phyloP scores from a whole-genome alignment of 371 early-diverging fungal genomes.

The Chytridium lagenaria region DNA sequence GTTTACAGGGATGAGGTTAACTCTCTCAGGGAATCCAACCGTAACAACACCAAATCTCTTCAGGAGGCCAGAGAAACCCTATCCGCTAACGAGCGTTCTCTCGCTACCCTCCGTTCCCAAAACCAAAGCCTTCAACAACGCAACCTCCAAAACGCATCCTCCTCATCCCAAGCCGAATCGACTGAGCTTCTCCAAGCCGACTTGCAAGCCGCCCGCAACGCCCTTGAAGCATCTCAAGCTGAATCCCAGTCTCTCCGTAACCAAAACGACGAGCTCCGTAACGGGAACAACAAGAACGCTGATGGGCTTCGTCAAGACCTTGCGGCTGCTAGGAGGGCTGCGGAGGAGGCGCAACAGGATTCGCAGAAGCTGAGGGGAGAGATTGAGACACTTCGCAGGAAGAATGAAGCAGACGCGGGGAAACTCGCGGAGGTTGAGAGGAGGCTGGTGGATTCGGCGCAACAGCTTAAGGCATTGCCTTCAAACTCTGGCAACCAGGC shows the following conservation, averaged over 20 bases:
- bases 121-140: conserved; percentile 3
- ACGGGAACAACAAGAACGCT: conserved; percentile 8
- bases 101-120: background rate
- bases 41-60: background rate
- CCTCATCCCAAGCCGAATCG: background rate
- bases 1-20: conserved; percentile 1
- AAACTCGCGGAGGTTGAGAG: conserved; percentile 1
- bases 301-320: background rate
- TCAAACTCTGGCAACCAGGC: background rate
- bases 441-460: conserved; percentile 1
- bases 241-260: background rate
- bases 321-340: conserved; percentile 2
- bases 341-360: conserved; percentile 2
- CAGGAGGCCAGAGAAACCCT: background rate
- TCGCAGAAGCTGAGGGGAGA: background rate
- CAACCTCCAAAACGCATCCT: background rate
- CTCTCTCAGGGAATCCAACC: conserved; percentile 1
- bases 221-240: background rate
- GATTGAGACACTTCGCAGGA: background rate
- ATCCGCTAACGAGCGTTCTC: background rate
- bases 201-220: background rate
- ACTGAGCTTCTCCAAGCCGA: background rate
- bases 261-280: conserved; percentile 9
- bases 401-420: background rate
- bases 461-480: background rate